A percentile compares a stretch with the other conserved stretches of the same genome.
phyloP scores from a whole-genome alignment of 163 green algal species.

The Scenedesmus sp. region DNA sequence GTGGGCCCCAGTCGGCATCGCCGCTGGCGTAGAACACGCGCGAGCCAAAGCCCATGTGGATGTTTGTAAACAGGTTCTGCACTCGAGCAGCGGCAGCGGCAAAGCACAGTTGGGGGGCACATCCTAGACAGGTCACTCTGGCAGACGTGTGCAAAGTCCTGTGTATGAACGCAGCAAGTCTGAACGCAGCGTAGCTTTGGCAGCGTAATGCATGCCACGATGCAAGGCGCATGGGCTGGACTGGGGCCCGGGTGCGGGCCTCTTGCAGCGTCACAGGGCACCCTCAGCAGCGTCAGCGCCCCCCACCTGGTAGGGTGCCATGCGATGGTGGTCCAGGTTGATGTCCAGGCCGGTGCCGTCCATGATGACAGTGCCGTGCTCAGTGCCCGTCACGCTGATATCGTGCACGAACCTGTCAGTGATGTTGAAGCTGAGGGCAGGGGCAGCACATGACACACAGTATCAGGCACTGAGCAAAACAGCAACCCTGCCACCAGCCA shows the following conservation, averaged over 20 bases:
- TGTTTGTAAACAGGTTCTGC: conserved; percentile 43
- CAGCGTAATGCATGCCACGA: too few relatives aligned
- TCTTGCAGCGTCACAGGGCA: too few relatives aligned
- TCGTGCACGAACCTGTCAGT: conserved; percentile 45
- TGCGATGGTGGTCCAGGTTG: conserved; percentile 53
- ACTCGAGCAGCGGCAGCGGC: neutral
- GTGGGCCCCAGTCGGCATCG: conserved; percentile 36
- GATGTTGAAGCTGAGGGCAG: conserved; percentile 35
- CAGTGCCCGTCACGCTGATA: conserved; percentile 36
- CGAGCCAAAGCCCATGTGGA: conserved; percentile 7
- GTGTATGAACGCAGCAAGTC: neutral
- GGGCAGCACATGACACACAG: neutral
- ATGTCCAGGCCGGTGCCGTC: conserved; percentile 25
- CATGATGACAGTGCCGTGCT: conserved; percentile 45
- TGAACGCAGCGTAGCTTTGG: neutral
- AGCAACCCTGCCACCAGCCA: too few relatives aligned
- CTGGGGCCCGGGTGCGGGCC: too few relatives aligned
- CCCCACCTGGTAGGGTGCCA: conserved; percentile 22
- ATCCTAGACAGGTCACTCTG: too few relatives aligned
- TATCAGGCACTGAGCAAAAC: too few relatives aligned
- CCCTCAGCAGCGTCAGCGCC: neutral
- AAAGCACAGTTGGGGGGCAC: neutral
- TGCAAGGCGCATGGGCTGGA: too few relatives aligned
- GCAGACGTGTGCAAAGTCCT: too few relatives aligned
- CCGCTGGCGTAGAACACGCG: conserved; percentile 43